These are phyloP conservation scores for Calonectria pseudoreteaudii DNA, from an alignment of 2,329 filamentous ascomycete species.

Conservation along the genomic window DNA sequence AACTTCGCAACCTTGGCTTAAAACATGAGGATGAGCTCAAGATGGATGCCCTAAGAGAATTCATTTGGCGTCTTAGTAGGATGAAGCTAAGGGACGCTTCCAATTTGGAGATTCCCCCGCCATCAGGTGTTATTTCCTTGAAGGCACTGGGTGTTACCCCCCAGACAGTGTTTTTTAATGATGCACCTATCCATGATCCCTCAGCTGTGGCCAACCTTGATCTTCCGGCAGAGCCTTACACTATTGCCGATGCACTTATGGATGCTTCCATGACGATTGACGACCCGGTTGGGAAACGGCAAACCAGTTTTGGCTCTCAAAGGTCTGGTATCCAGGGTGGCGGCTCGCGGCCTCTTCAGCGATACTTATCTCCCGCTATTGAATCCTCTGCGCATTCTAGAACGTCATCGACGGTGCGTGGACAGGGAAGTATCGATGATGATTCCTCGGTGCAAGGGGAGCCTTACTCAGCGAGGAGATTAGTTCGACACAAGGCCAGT, in stretches of 20 bases:
- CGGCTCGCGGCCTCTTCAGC: conserved; percentile 46
- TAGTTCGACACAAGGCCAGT: conserved; percentile 68
- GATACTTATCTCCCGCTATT: conserved; percentile 45
- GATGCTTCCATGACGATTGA: conserved; percentile 93
- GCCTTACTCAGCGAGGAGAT: conserved; percentile 56
- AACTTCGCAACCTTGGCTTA: conserved; percentile 87
- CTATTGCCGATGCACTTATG: conserved; percentile 89
- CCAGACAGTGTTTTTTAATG: conserved; percentile 94
- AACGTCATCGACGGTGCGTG: conserved; percentile 47
- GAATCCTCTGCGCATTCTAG: conserved; percentile 53
- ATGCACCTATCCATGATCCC: conserved; percentile 66
- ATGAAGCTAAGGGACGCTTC: conserved; percentile 70
- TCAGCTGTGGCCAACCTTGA: conserved; percentile 49
- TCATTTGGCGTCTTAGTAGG: conserved; percentile 87
- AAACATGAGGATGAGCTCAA: conserved; percentile 88
- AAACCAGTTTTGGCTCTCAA: conserved; percentile 64
- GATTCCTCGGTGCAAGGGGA: conserved; percentile 53
- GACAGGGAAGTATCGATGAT: conserved; percentile 47
- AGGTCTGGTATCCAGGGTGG: conserved; percentile 56
- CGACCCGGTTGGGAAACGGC: conserved; percentile 67
- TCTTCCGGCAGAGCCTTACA: conserved; percentile 66
- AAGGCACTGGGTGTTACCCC: conserved; percentile 82
- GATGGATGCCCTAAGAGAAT: conserved; percentile 85
- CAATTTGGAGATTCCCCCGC: conserved; percentile 48
- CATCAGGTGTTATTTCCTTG: conserved; percentile 71